These are phyloP conservation scores for Geotrichum candidum DNA, from an alignment of 1,139 yeast species.

Conservation along the genomic window DNA sequence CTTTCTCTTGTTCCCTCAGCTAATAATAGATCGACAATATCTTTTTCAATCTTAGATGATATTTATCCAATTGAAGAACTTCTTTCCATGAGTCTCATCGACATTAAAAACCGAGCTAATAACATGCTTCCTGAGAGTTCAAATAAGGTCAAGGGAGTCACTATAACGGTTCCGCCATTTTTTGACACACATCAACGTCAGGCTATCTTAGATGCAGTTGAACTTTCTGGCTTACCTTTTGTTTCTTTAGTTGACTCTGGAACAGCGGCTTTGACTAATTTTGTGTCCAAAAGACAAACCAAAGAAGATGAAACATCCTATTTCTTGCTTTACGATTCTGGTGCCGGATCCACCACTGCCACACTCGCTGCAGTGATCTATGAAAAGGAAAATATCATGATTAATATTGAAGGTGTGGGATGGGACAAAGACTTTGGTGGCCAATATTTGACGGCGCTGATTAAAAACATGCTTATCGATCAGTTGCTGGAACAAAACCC, in stretches of 20 bases:
- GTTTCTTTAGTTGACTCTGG: constrained; percentile 83
- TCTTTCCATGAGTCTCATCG: constrained; percentile 73
- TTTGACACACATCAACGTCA: constrained; percentile 60
- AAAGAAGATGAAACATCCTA: constrained; percentile 43
- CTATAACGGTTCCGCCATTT: constrained; percentile 72
- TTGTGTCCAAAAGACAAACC: constrained; percentile 46
- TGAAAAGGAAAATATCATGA: constrained; percentile 32
- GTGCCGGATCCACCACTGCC: constrained; percentile 87
- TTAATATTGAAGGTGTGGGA: constrained; percentile 70
- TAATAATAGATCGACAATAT: constrained; percentile 47
- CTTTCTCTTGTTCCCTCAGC: constrained; percentile 45
- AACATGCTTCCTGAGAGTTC: constrained; percentile 36
- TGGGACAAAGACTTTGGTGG: constrained; percentile 69
- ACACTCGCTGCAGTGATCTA: constrained; percentile 61
- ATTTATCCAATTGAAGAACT: constrained; percentile 68
- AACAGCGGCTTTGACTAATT: constrained; percentile 80
- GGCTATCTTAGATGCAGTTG: constrained; percentile 68
- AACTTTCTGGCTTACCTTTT: constrained; percentile 60
- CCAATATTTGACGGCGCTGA: constrained; percentile 56
- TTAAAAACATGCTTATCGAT: constrained; percentile 54
- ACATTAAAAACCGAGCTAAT: constrained; percentile 61
- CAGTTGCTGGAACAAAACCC: constrained; percentile 43
- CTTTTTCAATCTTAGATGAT: constrained; percentile 44
- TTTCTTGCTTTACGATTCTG: constrained; percentile 80
- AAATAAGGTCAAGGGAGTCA: constrained; percentile 52